Evolutionary conservation across 2,329 filamentous ascomycete genomes (phyloP), one percentile per base, ranked within the genome.

Genomic region (Eutypa lata): DNA sequence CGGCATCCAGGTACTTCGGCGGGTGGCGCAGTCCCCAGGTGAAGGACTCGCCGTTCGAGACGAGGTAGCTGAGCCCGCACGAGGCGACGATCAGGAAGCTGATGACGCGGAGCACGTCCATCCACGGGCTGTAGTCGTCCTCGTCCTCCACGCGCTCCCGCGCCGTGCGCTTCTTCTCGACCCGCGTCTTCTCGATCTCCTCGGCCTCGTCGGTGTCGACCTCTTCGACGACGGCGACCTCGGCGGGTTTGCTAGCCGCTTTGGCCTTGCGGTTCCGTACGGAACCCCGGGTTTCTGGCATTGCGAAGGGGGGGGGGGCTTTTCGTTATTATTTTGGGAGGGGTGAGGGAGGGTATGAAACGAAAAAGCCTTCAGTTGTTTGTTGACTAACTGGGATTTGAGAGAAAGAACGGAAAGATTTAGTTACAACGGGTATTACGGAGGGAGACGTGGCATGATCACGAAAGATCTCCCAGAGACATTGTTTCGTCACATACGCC

Each of bases 51-150:
- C 87, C 87, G 56, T 80, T 78, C 44, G 88, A 91, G 61, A 89
- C 78, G 58, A 92, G 82, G 71, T 92, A 93, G 72, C 88, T 91
- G 51, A 92, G 75, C 18, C 81, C 85, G 63, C 79, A 83, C 22
- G 84, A 89, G 46, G 86, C 81, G 43, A 90, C 61, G 33, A 87
- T 59, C 14, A 92, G 70, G 51, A 89, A 89, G 31, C 79, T 79
- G 45, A 91, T 64, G 28, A 92, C 78, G 31, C 89, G 86, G 54
- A 91, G 71, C 50, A 89, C 69, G 68, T 93, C 90, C 33, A 91
- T 72, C 72, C 73, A 79, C 11, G 73, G 73, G 55, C 67, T 75
- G 60, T 77, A 77, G 22, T 63, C 63, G 45, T 92, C 87, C 66
- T 91, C 88, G 22, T 87, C 82, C 53, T 88, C 83, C 57, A 71